Conservation (phyloP, 768 basidiomycete genomes). For the Suillus alpinus region DNA sequence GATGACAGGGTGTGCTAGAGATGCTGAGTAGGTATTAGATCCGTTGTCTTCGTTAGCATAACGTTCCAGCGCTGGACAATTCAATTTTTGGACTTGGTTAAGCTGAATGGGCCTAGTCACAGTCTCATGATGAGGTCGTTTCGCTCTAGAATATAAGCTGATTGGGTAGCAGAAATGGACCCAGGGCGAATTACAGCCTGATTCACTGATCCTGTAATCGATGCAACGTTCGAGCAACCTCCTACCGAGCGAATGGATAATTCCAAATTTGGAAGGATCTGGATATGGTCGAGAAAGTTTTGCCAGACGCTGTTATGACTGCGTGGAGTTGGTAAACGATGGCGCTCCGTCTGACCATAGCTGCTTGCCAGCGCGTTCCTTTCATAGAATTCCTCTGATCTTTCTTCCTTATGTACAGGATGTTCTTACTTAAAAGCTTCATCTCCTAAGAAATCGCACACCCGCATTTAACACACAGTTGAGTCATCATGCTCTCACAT, state of each 20-base stretch:
- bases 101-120: too few species aligned
- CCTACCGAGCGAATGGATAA: background rate
- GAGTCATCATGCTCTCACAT: constrained; percentile 37
- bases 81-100: too few species aligned
- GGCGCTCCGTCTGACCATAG: background rate
- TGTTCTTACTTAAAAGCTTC: constrained; percentile 17
- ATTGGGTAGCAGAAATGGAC: background rate
- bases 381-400: constrained; percentile 1
- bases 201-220: background rate
- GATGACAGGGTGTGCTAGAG: background rate
- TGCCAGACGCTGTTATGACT: background rate
- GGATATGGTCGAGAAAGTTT: background rate
- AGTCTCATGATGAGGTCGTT: background rate
- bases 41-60: background rate
- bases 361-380: constrained; percentile 1
- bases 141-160: background rate
- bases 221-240: background rate
- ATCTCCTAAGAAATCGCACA: background rate
- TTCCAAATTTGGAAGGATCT: background rate
- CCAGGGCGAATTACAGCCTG: background rate
- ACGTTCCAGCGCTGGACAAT: background rate
- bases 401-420: constrained; percentile 1
- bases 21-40: background rate
- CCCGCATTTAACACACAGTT: background rate
- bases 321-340: background rate